Base-by-base conservation (phyloP, 2,329 filamentous ascomycete species). In the Colletotrichum falcatum region DNA sequence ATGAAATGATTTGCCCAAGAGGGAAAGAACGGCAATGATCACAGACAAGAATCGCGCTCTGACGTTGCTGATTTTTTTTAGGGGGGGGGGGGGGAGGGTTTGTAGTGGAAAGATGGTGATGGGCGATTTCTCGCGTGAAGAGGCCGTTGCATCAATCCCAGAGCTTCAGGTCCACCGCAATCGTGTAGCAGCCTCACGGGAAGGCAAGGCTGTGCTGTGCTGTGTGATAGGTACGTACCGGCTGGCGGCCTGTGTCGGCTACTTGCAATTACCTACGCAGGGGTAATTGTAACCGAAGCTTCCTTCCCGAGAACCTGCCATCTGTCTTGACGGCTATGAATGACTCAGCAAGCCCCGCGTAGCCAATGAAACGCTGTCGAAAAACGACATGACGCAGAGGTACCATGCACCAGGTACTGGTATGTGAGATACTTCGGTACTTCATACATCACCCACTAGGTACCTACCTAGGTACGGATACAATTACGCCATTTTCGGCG, bases 131-230 rank as follows among this genome's bases (percentile, higher is more conserved):
- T 71, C 69, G 69, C 60, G 66, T 65, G 69, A 65, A 70, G 37
- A 70, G 11, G 69, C 55, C 69, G 69, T 65, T 60, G 60, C 54
- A 58, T 60, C 56, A 65, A 69, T 60, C 39, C 39, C 51, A 33
- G 55, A 71, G 69, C 65, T 69, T 65, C 33, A 53, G 66, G 65
- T 56, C 69, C 69, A 71, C 69, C 42, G 54, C 61, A 65, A 70
- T 48, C 65, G 61, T 48, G 61, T 70, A 70, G 55, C 69, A 71
- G 69, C 69, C 69, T 71, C 55, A 71, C 48, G 60, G 60, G 51
- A 71, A 37, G 49, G 48, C 68, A 70, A 71, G 69, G 69, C 69
- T 71, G 66, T 28, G 7, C 30, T 28, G 39, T n/a, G 30, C 28
- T 12, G 33, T 37, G 39, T 39, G 56, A 28, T 37, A n/a, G 39